Base-by-base conservation (phyloP, 352 stramenopile genomes). In the Blastocystis hominis region DNA sequence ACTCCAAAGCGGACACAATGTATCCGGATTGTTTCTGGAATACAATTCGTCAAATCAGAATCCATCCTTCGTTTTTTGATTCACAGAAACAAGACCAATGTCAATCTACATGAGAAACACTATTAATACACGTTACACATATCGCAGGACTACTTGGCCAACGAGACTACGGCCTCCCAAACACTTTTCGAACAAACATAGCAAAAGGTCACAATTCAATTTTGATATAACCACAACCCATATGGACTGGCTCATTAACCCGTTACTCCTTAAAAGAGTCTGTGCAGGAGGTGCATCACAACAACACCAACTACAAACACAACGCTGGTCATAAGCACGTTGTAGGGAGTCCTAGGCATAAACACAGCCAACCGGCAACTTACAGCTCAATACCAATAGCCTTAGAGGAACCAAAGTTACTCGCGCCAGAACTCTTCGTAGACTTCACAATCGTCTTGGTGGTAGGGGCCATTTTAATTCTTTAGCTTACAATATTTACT, bases 231-330 rank as follows among this genome's bases (percentile, higher is more conserved):
- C 72, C 72, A 68, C 66, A 40, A 84, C 42, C 44, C 59, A 66
- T 64, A 68, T 66, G 38, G 59, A 10, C 20, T 84, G 59, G 34
- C 50, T 47, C 24, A 34, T 54, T 66, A 36, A 68, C 36, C 72
- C 50, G 56, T 42, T 24, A 56, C 36, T 46, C 20, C 36, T 84
- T 84, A 84, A 53, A 84, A 84, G 72, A 84, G 72, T 34, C 62
- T 84, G 72, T 84, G 72, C 24, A 84, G 72, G 44, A 84, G 72
- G 62, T 84, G 72, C 13, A 84, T 47, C 59, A 84, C 72, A 69
- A 84, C 72, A 64, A 84, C 72, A 42, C 72, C 72, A 53, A 53
- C 72, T 17, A 84, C 72, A 44, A 84, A 84, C 42, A 84, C 55
- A 68, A 84, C 72, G 47, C 72, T 66, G 20, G 72, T 84, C 47